These are phyloP conservation scores for Myxozyma neglecta DNA, from an alignment of 805 yeast genomes.

Conservation along the genomic window DNA sequence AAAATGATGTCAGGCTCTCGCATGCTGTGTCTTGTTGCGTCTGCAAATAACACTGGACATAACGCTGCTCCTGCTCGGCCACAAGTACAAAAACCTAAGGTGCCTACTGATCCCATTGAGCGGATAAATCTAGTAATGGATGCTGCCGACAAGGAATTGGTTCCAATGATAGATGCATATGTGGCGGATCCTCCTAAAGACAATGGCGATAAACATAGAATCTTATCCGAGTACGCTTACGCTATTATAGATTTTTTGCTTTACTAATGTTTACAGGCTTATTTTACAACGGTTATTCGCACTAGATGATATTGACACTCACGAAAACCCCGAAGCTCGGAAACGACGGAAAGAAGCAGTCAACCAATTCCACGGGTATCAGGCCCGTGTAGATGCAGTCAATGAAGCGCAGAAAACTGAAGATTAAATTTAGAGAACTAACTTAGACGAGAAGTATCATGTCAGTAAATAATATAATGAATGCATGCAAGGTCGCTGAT, in stretches of 20 bases:
- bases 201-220: constrained; percentile 15
- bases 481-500: background rate
- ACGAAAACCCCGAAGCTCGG: constrained; percentile 34
- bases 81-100: constrained; percentile 6
- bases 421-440: background rate
- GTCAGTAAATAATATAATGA: background rate
- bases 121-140: constrained; percentile 20
- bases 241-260: background rate
- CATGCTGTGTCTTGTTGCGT: constrained; percentile 20
- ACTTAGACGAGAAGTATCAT: background rate
- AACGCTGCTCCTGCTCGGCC: background rate
- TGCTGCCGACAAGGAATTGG: constrained; percentile 19
- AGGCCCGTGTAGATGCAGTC: constrained; percentile 33
- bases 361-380: constrained; percentile 33
- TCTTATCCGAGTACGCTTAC: constrained; percentile 24
- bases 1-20: constrained; percentile 20
- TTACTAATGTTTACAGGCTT: constrained; percentile 11
- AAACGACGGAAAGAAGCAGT: constrained; percentile 34
- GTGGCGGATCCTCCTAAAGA: constrained; percentile 18
- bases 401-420: background rate
- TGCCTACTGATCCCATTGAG: constrained; percentile 23
- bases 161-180: constrained; percentile 25
- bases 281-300: constrained; percentile 33
- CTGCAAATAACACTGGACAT: background rate
- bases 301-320: constrained; percentile 34